Evolutionary conservation across 1,284 basidiomycete species (phyloP), one percentile per base, ranked within the genome.

Genomic region (Marasmius sp.): DNA sequence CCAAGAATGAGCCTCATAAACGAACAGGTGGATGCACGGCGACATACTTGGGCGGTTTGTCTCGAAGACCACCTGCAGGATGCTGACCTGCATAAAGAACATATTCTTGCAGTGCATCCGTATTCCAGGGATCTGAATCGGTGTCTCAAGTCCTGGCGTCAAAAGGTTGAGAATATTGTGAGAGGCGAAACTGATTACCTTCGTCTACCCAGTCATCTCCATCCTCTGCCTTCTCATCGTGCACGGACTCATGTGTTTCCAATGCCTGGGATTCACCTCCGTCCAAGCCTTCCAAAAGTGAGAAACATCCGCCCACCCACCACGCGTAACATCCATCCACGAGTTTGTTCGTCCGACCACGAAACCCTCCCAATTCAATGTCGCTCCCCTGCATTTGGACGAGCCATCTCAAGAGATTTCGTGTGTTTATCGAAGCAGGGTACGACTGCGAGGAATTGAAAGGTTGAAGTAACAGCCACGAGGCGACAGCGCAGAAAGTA

Each of bases 261-360:
- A 64, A 60, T 73, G 70, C 50, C 71, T 70, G 27, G 27, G 27
- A 5, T 7, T 75, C 69, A 57, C 75, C 77, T 2, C 83, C 74
- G 8, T 86, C 85, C 1, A 91, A 74, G 11, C 91, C 87, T 59
- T 92, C 91, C 0, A 97, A 77, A 10, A 98, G 77, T 0, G 86
- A 83, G 71, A 97, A 93, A n/a, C 91, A 85, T 0, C 96, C 96
- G 2, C 93, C 97, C 34, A 96, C 93, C 92, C 95, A 99, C 97
- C 97, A 99, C 37, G 93, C 90, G 75, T 99, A 99, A 76, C 97
- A 99, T 2, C 97, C 97, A 71, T 99, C 97, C 0, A 99, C 97
- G 12, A 99, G 85, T 76, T 99, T 99, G 75, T 99, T 99, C 62
- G 94, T 94, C 49, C 97, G 82, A 0, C 97, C 97, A 52, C 86